A percentile compares a stretch with the other conserved stretches of the same genome.
Evolutionary conservation across 2,329 filamentous ascomycete genomes (phyloP).

Genomic region (Sclerotinia spermophila): DNA sequence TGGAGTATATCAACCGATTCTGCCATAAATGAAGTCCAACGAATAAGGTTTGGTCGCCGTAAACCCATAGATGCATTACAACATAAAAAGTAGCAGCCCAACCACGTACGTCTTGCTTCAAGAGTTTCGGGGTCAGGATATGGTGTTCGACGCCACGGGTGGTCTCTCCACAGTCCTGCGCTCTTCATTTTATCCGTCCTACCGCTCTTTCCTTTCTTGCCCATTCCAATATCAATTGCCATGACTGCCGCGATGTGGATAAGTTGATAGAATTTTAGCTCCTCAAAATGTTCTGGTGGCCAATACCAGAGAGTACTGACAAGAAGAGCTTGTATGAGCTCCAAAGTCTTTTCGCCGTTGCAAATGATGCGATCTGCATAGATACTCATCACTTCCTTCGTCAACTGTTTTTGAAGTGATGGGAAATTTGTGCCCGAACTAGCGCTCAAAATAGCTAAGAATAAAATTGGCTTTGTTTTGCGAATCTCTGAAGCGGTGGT

Average conservation of each 20-base stretch:
- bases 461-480: constrained; percentile 59
- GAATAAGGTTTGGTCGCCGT: constrained; percentile 45
- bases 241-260: constrained; percentile 50
- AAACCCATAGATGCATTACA: constrained; percentile 44
- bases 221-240: constrained; percentile 41
- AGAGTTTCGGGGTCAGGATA: constrained; percentile 36
- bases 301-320: constrained; percentile 49
- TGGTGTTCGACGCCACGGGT: constrained; percentile 42
- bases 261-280: constrained; percentile 50
- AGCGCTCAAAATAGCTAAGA: constrained; percentile 63
- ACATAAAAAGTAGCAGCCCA: constrained; percentile 38
- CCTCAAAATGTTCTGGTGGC: constrained; percentile 46
- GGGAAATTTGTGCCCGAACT: constrained; percentile 54
- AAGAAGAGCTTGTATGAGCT: constrained; percentile 49
- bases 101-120: constrained; percentile 38
- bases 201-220: constrained; percentile 35
- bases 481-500: constrained; percentile 55
- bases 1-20: constrained; percentile 45
- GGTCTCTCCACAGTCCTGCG: constrained; percentile 43
- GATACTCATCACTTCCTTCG: constrained; percentile 46
- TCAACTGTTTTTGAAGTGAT: constrained; percentile 43
- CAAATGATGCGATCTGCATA: constrained; percentile 48
- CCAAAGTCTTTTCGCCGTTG: constrained; percentile 48
- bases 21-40: constrained; percentile 43
- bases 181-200: constrained; percentile 35